Evolutionary conservation across 2,329 filamentous ascomycete genomes (phyloP).

Genomic region (Ophiocordyceps unilateralis): DNA sequence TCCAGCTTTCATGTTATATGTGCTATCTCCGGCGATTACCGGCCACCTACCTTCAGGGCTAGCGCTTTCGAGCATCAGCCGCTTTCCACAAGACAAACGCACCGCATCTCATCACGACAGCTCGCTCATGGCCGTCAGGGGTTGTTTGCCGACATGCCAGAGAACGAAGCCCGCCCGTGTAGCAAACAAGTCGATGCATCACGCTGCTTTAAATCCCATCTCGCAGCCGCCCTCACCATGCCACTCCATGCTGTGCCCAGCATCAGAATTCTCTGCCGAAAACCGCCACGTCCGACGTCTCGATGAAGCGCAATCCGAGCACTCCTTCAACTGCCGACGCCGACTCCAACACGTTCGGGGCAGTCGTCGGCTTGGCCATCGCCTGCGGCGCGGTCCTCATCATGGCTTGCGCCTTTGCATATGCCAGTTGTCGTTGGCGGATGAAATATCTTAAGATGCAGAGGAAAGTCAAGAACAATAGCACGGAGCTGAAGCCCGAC

Average conservation of each 20-base stretch:
- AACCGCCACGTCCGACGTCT: not conserved
- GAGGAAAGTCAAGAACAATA: not conserved
- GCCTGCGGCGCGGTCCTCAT: constrained; percentile 2
- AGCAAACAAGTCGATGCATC: not conserved
- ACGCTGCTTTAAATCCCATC: not conserved
- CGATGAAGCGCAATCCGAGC: not conserved
- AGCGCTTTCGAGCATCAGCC: not conserved
- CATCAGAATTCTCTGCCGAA: not conserved
- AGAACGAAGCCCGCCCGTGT: not conserved
- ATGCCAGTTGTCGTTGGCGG: constrained; percentile 1
- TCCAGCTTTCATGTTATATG: too few relatives aligned
- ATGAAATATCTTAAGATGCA: not conserved
- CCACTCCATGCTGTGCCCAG: not conserved
- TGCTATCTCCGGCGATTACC: too few relatives aligned
- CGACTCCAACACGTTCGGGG: not conserved
- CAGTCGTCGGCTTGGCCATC: constrained; percentile 1
- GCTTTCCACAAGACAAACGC: not conserved
- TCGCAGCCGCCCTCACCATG: not conserved
- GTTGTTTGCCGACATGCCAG: not conserved
- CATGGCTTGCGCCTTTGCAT: not conserved
- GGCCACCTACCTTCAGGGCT: too few relatives aligned
- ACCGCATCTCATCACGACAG: not conserved
- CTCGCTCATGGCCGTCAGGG: not conserved
- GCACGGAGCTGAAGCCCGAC: not conserved
- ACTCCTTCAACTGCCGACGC: not conserved